Percentiles rank a stretch among this genome's conserved stretches.
Evolutionary conservation across 2,329 filamentous ascomycete species (phyloP).

Genomic region (Beauveria bassiana): DNA sequence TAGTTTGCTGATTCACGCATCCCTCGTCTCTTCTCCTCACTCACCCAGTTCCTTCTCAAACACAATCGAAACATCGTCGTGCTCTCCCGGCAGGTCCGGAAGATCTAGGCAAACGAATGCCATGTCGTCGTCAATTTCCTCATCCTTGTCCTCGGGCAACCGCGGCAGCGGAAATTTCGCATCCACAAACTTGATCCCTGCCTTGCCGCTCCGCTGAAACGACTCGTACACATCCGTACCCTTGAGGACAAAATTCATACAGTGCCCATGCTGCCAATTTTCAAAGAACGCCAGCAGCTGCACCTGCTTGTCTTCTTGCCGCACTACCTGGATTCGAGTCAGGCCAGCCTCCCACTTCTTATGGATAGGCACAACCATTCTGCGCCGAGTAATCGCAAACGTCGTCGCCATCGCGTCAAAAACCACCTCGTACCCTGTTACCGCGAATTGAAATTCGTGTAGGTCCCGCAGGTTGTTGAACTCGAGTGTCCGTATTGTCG

Average conservation of each 20-base stretch:
- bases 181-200: conserved; percentile 72
- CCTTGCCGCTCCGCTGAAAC: conserved; percentile 56
- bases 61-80: conserved; percentile 80
- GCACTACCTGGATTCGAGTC: conserved; percentile 71
- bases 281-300: conserved; percentile 84
- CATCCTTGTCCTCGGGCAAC: conserved; percentile 42
- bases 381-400: conserved; percentile 73
- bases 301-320: conserved; percentile 60
- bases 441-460: conserved; percentile 68
- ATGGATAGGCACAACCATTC: conserved; percentile 87
- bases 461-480: conserved; percentile 62
- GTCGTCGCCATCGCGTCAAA: conserved; percentile 65
- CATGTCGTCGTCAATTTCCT: conserved; percentile 52
- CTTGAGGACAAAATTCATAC: conserved; percentile 83
- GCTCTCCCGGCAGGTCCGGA: conserved; percentile 82
- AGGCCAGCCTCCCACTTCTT: conserved; percentile 87
- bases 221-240: conserved; percentile 76
- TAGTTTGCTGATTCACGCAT: conserved; percentile 13
- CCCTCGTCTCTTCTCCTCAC: conserved; percentile 20
- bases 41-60: conserved; percentile 75
- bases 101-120: conserved; percentile 79
- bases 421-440: conserved; percentile 72
- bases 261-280: conserved; percentile 77
- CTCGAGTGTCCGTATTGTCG: conserved; percentile 64
- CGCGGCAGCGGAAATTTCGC: conserved; percentile 82